Evolutionary conservation across 345 rosid species (phyloP), one percentile per base, ranked within the genome.

Genomic region (Cardamine occulta): DNA sequence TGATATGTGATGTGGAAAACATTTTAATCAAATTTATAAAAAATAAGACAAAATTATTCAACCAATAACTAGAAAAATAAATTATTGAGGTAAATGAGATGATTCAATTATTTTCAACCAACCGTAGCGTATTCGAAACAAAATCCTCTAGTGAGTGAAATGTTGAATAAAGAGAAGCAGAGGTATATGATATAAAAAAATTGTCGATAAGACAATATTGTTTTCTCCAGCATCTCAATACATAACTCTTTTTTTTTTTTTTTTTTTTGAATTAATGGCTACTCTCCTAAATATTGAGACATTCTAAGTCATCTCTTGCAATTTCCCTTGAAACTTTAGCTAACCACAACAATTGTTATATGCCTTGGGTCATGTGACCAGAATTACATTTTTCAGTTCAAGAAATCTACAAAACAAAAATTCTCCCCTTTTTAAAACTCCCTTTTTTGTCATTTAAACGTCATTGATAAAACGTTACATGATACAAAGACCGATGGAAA

Each of bases 311-410:
- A 42, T 42, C 6, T 12, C 6, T 40, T 42, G 0, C 2, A 42
- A 13, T 42, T 42, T 42, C 17, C 7, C 6, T 40, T 29, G 8
- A n/a, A 56, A n/a, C 5, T 17, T 18, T 59, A 59, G 3, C 45
- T 7, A 60, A 31, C 19, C 23, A 15, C 65, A 26, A 65, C 57
- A 12, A n/a, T 55, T 64, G 47, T 55, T 55, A 55, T 32, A 56
- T 28, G 45, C 17, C 31, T 19, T 58, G 7, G 10, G 58, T 56
- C 79, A 75, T 67, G 79, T 75, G 79, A 75, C 26, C 8, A 67
- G 74, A 67, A 59, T 67, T 67, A 48, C 24, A 5, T 0, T 48
- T 10, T 58, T 48, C 10, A 45, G 51, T 24, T 56, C 28, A 15
- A 42, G 29, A 49, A 15, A 21, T 32, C 18, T 21, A 58, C 1